Conservation (phyloP, 2,329 filamentous ascomycete genomes). For the Aspergillus quadrilineatus region DNA sequence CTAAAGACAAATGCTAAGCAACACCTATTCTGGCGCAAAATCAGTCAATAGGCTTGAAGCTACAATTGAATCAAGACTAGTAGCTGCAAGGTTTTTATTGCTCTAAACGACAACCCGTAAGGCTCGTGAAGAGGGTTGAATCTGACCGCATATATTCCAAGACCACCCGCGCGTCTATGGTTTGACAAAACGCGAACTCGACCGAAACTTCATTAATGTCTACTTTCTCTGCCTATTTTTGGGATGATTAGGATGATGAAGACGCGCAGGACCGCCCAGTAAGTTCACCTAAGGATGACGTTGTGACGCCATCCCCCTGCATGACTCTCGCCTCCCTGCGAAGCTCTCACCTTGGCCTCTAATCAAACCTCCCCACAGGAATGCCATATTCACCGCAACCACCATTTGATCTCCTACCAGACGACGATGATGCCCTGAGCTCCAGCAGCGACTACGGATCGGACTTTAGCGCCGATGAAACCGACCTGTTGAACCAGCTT, state of each 20-base stretch:
- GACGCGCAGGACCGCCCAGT: background rate
- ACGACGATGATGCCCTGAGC: constrained; percentile 14
- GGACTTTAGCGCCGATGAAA: constrained; percentile 60
- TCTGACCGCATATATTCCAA: too few relatives aligned
- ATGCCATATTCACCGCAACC: constrained; percentile 32
- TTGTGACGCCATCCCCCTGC: background rate
- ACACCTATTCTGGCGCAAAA: too few relatives aligned
- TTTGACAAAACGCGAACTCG: background rate
- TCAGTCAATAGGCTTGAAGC: too few relatives aligned
- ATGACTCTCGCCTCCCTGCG: background rate
- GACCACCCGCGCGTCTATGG: too few relatives aligned
- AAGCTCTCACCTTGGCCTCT: background rate
- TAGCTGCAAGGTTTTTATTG: too few relatives aligned
- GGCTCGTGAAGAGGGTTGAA: too few relatives aligned
- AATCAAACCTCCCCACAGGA: constrained; percentile 21
- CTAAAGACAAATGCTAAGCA: too few relatives aligned
- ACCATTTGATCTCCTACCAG: constrained; percentile 7
- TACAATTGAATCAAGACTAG: too few relatives aligned
- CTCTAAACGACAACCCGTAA: too few relatives aligned
- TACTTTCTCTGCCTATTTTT: background rate
- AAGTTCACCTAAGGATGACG: constrained; percentile 12
- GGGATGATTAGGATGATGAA: background rate
- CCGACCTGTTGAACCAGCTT: constrained; percentile 53
- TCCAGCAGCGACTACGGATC: constrained; percentile 61
- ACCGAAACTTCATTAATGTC: background rate